Evolutionary conservation across 169 alveolate genomes (phyloP).

Genomic region (Plasmodium blacklocki): DNA sequence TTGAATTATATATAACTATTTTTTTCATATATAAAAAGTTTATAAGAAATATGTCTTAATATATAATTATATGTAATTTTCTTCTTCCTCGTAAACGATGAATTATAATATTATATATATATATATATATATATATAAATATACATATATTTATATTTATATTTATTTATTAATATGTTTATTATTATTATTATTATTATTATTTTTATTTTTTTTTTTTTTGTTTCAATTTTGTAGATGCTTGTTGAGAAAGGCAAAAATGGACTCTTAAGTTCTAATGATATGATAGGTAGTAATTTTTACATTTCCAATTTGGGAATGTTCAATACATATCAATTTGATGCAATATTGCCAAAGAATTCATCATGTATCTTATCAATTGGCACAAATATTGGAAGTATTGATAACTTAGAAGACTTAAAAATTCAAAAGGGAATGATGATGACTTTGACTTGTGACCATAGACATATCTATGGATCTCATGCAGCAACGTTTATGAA

Average conservation of each 20-base stretch:
- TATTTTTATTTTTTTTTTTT: conserved; percentile 17
- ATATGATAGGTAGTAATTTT: conserved; percentile 90
- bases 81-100: no score
- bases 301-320: conserved; percentile 92
- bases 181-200: neutral
- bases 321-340: conserved; percentile 89
- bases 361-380: conserved; percentile 91
- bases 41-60: no score
- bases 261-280: conserved; percentile 85
- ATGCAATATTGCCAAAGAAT: conserved; percentile 90
- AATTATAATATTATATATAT: neutral
- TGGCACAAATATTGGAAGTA: conserved; percentile 83
- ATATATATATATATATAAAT: neutral
- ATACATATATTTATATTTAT: neutral
- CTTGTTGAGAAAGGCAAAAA: conserved; percentile 90
- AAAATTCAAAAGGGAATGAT: conserved; percentile 83
- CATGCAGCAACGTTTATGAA: conserved; percentile 91
- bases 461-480: conserved; percentile 93
- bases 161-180: neutral
- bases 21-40: neutral
- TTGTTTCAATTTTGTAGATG: conserved; percentile 72
- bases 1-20: neutral
- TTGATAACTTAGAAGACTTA: conserved; percentile 77
- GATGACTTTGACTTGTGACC: conserved; percentile 92
- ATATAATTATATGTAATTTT: no score